These are phyloP conservation scores for Lantana camara DNA, from an alignment of 257 asterid genomes.

Conservation along the genomic window DNA sequence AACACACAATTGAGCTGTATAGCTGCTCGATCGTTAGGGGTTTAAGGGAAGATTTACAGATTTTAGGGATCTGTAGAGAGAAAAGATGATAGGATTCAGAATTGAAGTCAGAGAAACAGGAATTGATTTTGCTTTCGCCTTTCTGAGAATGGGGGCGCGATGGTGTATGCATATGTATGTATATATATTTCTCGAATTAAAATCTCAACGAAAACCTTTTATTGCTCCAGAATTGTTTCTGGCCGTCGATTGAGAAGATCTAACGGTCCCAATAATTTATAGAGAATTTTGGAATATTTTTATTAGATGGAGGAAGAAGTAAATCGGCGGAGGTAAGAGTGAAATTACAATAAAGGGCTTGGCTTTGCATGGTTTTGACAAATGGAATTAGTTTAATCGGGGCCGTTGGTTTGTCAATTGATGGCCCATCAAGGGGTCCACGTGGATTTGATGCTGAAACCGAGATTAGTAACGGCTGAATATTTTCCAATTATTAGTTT, in stretches of 20 bases:
- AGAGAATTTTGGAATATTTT: neutral
- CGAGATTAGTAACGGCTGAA: slow-evolving; percentile 14
- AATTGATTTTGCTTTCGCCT: slow-evolving; percentile 36
- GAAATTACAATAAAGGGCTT: slow-evolving; percentile 31
- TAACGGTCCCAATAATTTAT: slow-evolving; percentile 32
- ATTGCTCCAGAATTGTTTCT: neutral
- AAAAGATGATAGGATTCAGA: slow-evolving; percentile 23
- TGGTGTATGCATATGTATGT: slow-evolving; percentile 20
- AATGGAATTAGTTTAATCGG: neutral
- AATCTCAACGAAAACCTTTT: neutral
- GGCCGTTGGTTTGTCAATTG: slow-evolving; percentile 13
- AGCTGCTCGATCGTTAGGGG: slow-evolving; percentile 34
- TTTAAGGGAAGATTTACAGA: slow-evolving; percentile 18
- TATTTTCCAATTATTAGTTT: neutral
- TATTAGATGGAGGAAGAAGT: no score
- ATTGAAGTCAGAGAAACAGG: slow-evolving; percentile 15
- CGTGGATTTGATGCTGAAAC: slow-evolving; percentile 14
- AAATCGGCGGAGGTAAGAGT: neutral
- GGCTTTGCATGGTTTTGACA: neutral
- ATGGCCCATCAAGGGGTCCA: slow-evolving; percentile 22
- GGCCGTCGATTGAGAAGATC: slow-evolving; percentile 22
- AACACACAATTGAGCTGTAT: neutral
- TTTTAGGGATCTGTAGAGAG: slow-evolving; percentile 46
- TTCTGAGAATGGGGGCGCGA: slow-evolving; percentile 25
- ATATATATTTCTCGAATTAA: slow-evolving; percentile 8